Conservation (phyloP, 192 early-diverging fungal species). For the Mortierella alpina region DNA sequence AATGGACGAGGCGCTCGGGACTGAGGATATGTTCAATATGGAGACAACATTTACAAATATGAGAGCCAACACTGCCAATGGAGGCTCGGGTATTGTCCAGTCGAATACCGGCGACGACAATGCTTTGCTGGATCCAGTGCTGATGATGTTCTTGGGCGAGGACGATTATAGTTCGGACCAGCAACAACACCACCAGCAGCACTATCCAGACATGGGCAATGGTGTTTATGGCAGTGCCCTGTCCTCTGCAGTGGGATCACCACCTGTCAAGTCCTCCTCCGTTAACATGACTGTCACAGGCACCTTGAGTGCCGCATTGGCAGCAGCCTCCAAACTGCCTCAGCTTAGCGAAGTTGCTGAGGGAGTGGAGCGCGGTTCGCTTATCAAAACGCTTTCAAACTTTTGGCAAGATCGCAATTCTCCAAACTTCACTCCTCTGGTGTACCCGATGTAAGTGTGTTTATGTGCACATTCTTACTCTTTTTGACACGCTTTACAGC, state of each 20-base stretch:
- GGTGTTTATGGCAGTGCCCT: not conserved
- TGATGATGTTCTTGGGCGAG: slow-evolving; percentile 51
- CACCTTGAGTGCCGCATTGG: slow-evolving; percentile 37
- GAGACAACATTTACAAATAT: slow-evolving; percentile 7
- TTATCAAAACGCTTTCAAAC: slow-evolving; percentile 81
- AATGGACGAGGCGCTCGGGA: slow-evolving; percentile 61
- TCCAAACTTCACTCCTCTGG: slow-evolving; percentile 73
- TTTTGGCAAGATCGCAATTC: slow-evolving; percentile 78
- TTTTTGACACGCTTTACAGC: not conserved
- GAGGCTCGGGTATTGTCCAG: not conserved
- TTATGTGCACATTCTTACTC: not conserved
- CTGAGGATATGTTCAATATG: slow-evolving; percentile 42
- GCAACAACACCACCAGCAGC: not conserved
- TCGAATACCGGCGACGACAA: slow-evolving; percentile 26
- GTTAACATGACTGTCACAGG: slow-evolving; percentile 54
- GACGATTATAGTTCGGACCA: slow-evolving; percentile 32
- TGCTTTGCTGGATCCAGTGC: slow-evolving; percentile 48
- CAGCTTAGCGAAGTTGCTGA: slow-evolving; percentile 40
- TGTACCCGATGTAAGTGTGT: slow-evolving; percentile 75
- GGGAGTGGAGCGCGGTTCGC: slow-evolving; percentile 60
- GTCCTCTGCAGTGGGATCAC: slow-evolving; percentile 14
- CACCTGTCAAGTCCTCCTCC: slow-evolving; percentile 35
- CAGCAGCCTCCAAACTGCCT: slow-evolving; percentile 42
- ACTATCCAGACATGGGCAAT: not conserved
- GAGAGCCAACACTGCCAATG: not conserved